Evolutionary conservation across 257 asterid species (phyloP).

Genomic region (Solanum microdontum): DNA sequence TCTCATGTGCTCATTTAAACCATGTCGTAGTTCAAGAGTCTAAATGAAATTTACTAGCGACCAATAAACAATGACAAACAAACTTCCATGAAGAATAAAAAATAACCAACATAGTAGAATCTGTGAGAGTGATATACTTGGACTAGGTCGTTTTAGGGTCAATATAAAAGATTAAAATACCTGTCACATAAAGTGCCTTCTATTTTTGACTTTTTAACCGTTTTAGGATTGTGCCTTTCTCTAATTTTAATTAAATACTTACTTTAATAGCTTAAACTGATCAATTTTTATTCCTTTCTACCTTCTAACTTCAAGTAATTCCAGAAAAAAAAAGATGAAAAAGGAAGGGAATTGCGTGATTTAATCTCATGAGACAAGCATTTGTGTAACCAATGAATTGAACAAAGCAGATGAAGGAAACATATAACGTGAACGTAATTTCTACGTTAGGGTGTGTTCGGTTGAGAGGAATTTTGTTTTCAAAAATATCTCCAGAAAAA

Average conservation of each 20-base stretch:
- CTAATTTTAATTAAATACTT: neutral
- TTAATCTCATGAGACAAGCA: neutral
- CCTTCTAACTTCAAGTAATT: neutral
- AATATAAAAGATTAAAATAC: neutral
- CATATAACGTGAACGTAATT: neutral
- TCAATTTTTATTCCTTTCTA: neutral
- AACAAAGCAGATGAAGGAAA: neutral
- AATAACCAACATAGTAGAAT: neutral
- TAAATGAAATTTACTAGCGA: neutral
- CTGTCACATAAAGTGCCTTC: neutral
- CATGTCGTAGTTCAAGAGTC: rapidly evolving
- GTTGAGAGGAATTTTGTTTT: rapidly evolving
- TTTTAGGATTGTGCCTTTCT: neutral
- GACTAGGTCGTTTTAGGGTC: neutral
- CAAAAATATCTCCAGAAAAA: neutral
- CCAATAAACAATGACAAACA: neutral
- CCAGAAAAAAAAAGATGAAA: neutral
- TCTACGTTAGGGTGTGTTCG: neutral
- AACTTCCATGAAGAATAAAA: neutral
- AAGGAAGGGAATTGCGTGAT: neutral
- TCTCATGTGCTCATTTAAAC: neutral
- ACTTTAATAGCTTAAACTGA: neutral
- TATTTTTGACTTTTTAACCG: neutral
- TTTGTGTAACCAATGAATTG: neutral
- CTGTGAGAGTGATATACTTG: neutral